Percentiles rank a stretch among this genome's conserved stretches.
Conservation (phyloP, 2,329 filamentous ascomycete species). For the Epichloe sp. region DNA sequence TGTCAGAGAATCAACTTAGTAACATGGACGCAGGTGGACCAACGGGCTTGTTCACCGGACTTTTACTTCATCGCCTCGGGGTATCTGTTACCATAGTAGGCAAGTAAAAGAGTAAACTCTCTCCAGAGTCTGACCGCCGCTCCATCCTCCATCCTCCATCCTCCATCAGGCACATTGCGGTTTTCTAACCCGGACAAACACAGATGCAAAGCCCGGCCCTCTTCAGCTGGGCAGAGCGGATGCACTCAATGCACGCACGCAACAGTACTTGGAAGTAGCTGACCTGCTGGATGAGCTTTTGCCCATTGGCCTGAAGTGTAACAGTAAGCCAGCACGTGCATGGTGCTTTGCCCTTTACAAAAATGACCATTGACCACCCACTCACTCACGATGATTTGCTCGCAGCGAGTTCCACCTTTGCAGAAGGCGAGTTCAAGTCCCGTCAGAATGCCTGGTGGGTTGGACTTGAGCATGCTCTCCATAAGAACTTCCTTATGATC, state of each 20-base stretch:
- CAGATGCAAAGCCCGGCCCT: constrained; percentile 25
- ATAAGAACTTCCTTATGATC: constrained; percentile 37
- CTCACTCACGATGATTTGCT: no score
- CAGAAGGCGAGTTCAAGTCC: constrained; percentile 31
- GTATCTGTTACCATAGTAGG: constrained; percentile 27
- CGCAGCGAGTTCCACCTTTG: constrained; percentile 31
- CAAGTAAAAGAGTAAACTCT: constrained; percentile 13
- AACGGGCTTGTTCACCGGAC: constrained; percentile 31
- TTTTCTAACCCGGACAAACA: background rate
- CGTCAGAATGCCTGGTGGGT: constrained; percentile 36
- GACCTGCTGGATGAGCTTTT: constrained; percentile 29
- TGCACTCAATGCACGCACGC: constrained; percentile 34
- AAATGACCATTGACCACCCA: no score
- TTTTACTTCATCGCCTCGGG: constrained; percentile 28
- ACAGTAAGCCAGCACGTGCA: constrained; percentile 26
- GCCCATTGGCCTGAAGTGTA: constrained; percentile 31
- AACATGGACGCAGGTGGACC: constrained; percentile 21
- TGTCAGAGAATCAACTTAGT: background rate
- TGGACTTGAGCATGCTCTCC: constrained; percentile 28
- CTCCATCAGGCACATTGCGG: background rate
- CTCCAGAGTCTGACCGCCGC: background rate
- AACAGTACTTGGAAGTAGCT: constrained; percentile 33
- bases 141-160: no score
- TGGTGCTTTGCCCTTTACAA: background rate
- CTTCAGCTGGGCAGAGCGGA: constrained; percentile 32